A percentile compares a stretch with the other conserved stretches of the same genome.
Conservation (phyloP, 495 filamentous ascomycete genomes). For the Neurospora africana region DNA sequence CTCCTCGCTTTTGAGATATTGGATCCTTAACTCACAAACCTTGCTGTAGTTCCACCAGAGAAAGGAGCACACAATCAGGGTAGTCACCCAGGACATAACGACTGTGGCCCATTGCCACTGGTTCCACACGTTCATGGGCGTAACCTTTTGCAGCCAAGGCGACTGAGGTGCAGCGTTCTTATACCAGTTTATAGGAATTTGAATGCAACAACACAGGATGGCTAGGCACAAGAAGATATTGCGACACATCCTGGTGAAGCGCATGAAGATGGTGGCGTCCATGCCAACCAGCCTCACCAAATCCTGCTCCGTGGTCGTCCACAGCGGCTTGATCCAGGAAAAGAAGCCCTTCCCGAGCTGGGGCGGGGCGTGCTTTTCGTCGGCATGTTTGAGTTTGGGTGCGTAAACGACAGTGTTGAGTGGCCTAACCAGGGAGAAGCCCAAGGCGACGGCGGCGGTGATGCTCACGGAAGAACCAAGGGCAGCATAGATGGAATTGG, state of each 20-base stretch:
- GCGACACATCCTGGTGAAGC: conserved; percentile 84
- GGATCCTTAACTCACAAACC: conserved; percentile 56
- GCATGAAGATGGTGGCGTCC: conserved; percentile 83
- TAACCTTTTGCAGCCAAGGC: conserved; percentile 42
- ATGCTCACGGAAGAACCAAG: conserved; percentile 72
- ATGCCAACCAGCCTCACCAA: conserved; percentile 71
- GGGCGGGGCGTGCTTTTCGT: conserved; percentile 90
- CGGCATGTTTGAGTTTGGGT: conserved; percentile 85
- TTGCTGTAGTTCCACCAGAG: conserved; percentile 84
- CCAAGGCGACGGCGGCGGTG: conserved; percentile 57
- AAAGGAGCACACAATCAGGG: conserved; percentile 64
- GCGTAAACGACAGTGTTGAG: conserved; percentile 88
- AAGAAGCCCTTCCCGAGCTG: conserved; percentile 74
- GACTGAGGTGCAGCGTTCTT: conserved; percentile 38
- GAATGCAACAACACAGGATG: conserved; percentile 62
- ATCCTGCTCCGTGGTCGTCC: conserved; percentile 62
- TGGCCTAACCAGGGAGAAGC: conserved; percentile 83
- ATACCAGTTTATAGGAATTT: conserved; percentile 75
- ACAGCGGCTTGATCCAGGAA: conserved; percentile 71
- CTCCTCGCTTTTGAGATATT: conserved; percentile 78
- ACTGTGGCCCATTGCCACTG: conserved; percentile 70
- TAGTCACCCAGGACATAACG: conserved; percentile 66
- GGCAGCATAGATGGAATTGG: conserved; percentile 57
- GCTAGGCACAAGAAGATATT: conserved; percentile 72
- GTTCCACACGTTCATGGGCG: conserved; percentile 46